Evolutionary conservation across 495 filamentous ascomycete species (phyloP).

Genomic region (Letharia lupina): DNA sequence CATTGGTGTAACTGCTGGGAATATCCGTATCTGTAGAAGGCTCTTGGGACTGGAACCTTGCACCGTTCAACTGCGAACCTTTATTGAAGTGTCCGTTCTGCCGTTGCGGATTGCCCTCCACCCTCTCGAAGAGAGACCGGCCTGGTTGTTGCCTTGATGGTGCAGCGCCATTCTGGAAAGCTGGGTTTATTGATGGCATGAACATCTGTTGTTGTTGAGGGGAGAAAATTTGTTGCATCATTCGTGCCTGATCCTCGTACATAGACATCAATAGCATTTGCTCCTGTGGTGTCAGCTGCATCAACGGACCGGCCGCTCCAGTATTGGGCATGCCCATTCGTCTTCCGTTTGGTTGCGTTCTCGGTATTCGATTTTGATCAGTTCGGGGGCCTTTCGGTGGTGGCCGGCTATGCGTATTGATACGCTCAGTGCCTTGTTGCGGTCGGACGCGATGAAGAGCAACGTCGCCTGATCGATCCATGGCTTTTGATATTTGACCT

Average conservation of each 20-base stretch:
- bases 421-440: constrained; percentile 62
- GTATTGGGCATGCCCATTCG: constrained; percentile 42
- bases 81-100: constrained; percentile 35
- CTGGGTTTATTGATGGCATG: constrained; percentile 48
- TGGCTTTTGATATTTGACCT: constrained; percentile 75
- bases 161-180: constrained; percentile 39
- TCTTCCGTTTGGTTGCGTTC: constrained; percentile 41
- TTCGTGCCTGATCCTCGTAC: constrained; percentile 79
- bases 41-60: constrained; percentile 21
- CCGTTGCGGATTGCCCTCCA: constrained; percentile 43
- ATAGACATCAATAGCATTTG: constrained; percentile 76
- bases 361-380: constrained; percentile 33
- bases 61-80: constrained; percentile 24
- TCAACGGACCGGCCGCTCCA: constrained; percentile 25
- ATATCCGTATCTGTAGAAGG: constrained; percentile 20
- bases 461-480: constrained; percentile 68
- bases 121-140: constrained; percentile 72
- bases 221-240: constrained; percentile 59
- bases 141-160: constrained; percentile 44
- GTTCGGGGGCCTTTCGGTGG: constrained; percentile 64
- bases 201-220: constrained; percentile 34
- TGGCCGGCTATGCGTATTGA: constrained; percentile 64
- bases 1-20: constrained; percentile 27
- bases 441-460: constrained; percentile 74
- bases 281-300: constrained; percentile 56